Evolutionary conservation across 768 basidiomycete species (phyloP).

Genomic region (Boletus subcaerulescens): DNA sequence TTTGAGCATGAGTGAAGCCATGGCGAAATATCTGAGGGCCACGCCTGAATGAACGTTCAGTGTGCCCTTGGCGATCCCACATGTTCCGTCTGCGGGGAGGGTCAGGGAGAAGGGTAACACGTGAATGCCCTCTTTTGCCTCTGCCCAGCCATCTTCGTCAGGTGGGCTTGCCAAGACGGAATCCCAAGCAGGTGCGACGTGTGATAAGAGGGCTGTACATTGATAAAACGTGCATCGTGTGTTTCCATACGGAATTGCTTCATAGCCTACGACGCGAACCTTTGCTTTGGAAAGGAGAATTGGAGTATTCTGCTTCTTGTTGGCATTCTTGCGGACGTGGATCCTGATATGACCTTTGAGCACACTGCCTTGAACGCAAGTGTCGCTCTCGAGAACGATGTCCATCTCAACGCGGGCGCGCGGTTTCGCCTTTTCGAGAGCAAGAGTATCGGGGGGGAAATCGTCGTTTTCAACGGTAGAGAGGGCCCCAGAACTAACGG

Average conservation of each 20-base stretch:
- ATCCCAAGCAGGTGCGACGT: slow-evolving; percentile 44
- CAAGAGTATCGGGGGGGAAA: slow-evolving; percentile 31
- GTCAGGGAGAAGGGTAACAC: slow-evolving; percentile 69
- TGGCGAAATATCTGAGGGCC: slow-evolving; percentile 72
- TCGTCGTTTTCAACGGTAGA: slow-evolving; percentile 6
- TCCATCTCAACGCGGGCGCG: slow-evolving; percentile 80
- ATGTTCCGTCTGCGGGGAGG: slow-evolving; percentile 54
- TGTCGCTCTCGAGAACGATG: slow-evolving; percentile 69
- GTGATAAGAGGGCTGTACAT: slow-evolving; percentile 53
- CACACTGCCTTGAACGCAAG: slow-evolving; percentile 75
- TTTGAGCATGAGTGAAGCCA: slow-evolving; percentile 77
- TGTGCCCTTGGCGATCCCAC: slow-evolving; percentile 57
- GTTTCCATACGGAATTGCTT: slow-evolving; percentile 56
- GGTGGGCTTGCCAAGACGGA: slow-evolving; percentile 42
- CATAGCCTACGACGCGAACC: slow-evolving; percentile 81
- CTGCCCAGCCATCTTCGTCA: slow-evolving; percentile 61
- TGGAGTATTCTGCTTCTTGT: slow-evolving; percentile 48
- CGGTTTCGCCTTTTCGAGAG: slow-evolving; percentile 69
- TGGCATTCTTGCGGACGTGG: slow-evolving; percentile 52
- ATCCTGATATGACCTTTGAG: slow-evolving; percentile 71
- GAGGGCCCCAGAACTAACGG: slow-evolving; percentile 1
- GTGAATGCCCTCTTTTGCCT: slow-evolving; percentile 65
- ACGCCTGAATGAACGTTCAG: slow-evolving; percentile 56
- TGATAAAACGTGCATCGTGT: slow-evolving; percentile 84
- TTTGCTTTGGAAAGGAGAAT: slow-evolving; percentile 72